A percentile compares a stretch with the other conserved stretches of the same genome.
phyloP scores from a whole-genome alignment of 495 filamentous ascomycete genomes.

The Thozetella sp. region DNA sequence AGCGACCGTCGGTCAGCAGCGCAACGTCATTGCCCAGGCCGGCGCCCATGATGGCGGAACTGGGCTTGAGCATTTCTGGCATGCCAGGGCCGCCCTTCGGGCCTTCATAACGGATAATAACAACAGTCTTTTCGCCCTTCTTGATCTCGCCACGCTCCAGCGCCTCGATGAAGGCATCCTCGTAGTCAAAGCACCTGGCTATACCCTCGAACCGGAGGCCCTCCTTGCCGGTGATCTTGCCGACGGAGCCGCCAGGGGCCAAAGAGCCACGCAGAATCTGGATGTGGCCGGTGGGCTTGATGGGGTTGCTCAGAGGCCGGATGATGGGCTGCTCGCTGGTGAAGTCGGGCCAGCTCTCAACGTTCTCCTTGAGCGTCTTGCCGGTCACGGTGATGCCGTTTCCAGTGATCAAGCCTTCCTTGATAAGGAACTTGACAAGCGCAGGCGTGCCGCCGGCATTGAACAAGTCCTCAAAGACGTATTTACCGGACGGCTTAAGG shows the following conservation, averaged over 20 bases:
- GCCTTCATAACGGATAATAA: slow-evolving; percentile 95
- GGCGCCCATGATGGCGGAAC: slow-evolving; percentile 82
- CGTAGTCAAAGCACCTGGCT: slow-evolving; percentile 84
- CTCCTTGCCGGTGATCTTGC: slow-evolving; percentile 99
- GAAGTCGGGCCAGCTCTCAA: slow-evolving; percentile 77
- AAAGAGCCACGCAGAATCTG: slow-evolving; percentile 93
- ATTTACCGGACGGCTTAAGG: slow-evolving; percentile 95
- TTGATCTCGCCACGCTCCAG: slow-evolving; percentile 83
- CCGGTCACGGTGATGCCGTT: slow-evolving; percentile 91
- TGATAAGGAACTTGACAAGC: slow-evolving; percentile 88
- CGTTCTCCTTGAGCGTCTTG: slow-evolving; percentile 89
- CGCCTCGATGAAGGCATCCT: slow-evolving; percentile 77
- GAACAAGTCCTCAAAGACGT: slow-evolving; percentile 91
- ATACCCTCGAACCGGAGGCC: slow-evolving; percentile 85
- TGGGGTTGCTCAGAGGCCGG: slow-evolving; percentile 85
- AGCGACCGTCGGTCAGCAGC: slow-evolving; percentile 77
- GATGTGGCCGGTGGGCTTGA: slow-evolving; percentile 94
- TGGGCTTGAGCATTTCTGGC: slow-evolving; percentile 89
- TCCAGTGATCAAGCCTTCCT: slow-evolving; percentile 87
- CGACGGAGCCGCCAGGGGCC: slow-evolving; percentile 88
- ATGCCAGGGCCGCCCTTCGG: slow-evolving; percentile 81
- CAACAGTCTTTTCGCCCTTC: slow-evolving; percentile 97
- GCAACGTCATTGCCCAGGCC: slow-evolving; percentile 83
- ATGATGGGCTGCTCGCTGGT: slow-evolving; percentile 87
- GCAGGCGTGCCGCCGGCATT: slow-evolving; percentile 90